These are phyloP conservation scores for Zygoascus sp. DNA, from an alignment of 1,139 yeast species.

Conservation along the genomic window DNA sequence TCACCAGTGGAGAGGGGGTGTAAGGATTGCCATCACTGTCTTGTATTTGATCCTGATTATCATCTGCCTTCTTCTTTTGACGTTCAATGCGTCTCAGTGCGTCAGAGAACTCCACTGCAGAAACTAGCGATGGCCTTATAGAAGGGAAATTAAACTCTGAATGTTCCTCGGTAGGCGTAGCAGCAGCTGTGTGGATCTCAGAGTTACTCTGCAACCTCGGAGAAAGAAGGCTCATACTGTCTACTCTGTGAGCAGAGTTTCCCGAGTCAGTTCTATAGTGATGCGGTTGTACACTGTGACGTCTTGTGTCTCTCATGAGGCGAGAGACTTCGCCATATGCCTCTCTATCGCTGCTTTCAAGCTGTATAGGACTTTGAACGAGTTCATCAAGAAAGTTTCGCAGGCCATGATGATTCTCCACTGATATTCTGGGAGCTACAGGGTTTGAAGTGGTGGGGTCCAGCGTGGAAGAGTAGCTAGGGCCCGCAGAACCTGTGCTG, in stretches of 20 bases:
- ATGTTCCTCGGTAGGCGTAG: constrained; percentile 2
- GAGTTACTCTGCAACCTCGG: not conserved
- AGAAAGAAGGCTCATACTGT: not conserved
- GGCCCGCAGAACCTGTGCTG: not conserved
- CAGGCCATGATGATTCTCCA: not conserved
- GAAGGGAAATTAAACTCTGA: constrained; percentile 22
- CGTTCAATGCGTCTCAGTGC: constrained; percentile 8
- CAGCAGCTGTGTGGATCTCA: not conserved
- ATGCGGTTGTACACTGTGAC: constrained; percentile 8
- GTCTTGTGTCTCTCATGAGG: constrained; percentile 27
- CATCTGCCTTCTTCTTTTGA: not conserved
- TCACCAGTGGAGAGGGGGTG: not conserved
- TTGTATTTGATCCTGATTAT: not conserved
- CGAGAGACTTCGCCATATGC: constrained; percentile 28
- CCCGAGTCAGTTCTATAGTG: not conserved
- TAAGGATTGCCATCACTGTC: not conserved
- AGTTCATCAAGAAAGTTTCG: not conserved
- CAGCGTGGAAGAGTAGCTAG: not conserved
- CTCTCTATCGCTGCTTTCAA: constrained; percentile 23
- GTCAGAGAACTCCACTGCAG: constrained; percentile 41
- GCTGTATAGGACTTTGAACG: constrained; percentile 4
- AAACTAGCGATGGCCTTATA: constrained; percentile 42
- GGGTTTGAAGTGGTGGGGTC: not conserved
- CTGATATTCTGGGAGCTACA: not conserved
- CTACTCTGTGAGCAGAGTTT: not conserved